Evolutionary conservation across 768 basidiomycete genomes (phyloP), one percentile per base, ranked within the genome.

Genomic region (Calocybe indica): DNA sequence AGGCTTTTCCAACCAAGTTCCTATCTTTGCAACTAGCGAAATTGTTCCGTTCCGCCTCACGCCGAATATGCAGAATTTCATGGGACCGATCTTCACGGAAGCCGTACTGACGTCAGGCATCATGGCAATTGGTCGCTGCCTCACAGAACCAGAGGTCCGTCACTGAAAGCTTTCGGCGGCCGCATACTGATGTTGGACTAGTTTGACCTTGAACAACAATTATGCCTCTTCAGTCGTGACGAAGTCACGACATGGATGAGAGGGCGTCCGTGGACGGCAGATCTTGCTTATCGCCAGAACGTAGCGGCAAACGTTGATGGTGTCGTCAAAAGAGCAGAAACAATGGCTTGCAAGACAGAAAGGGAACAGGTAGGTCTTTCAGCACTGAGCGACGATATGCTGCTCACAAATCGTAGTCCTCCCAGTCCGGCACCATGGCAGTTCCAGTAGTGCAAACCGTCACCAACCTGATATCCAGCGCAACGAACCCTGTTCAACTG

Each of bases 1-100:
- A 77, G 76, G 71, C 9, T 61, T 76, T 31, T 69, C 72, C 5
- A 65, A 64, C 33, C 59, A 65, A 46, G 65, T 73, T 49, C 84
- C 74, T 61, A 64, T 88, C 37, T 88, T 92, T 59, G 77, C 79
- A 10, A 87, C 88, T 12, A 82, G 72, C 54, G 96, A 99, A 56
- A 75, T 83, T 2, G 92, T 97, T 5, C 96, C 96, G 0, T 99
- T 99, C 87, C 85, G 96, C 34, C 81, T 95, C 54, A 98, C 96
- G 4, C 93, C 93, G 3, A 97, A 96, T 65, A 80, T 99, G 72
- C 96, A 99, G 66, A 76, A 79, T 52, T 94, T 99, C 71, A 68
- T 98, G 34, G 92, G 91, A 1, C 86, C 88, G 1, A 78, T 91
- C 46, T 85, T 89, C 37, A 88, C 84, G 1, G 96, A 99, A 63